Evolutionary conservation across 2,329 filamentous ascomycete species (phyloP), one percentile per base, ranked within the genome.

Genomic region (Arthrobotrys iridis): DNA sequence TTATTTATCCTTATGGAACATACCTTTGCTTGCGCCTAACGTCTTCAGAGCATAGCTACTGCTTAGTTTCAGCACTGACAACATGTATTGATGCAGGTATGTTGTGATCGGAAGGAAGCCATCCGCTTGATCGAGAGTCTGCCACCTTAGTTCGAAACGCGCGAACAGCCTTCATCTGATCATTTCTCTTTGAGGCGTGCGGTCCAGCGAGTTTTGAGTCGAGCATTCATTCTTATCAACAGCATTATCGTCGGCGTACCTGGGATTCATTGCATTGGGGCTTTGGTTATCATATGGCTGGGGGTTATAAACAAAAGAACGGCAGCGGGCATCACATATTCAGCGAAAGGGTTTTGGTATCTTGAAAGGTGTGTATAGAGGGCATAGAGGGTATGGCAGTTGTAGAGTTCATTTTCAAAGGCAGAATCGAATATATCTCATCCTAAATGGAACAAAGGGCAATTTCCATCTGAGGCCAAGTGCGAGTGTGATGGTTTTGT

Each of bases 81-180:
- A 35, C 7, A 8, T 45, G n/a, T 40, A n/a, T 55, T n/a, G 55
- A 28, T 70, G 15, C 48, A 74, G 70, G 46, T 74, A 74, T 46
- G 70, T 74, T 46, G 70, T 67, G 28, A 74, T 74, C 48, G 70
- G 70, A 26, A 74, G 28, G 46, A 74, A 74, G 30, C 70, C 70
- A 58, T 41, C 40, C 24, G 58, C 58, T 20, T 72, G 37, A 48
- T 58, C 24, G n/a, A 40, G 18, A n/a, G 43, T 48, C 35, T 30
- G 40, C 15, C 24, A 62, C 8, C 26, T 46, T 59, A 43, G 50
- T 57, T 73, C 68, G 50, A 52, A 60, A 37, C 52, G 50, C 59
- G 41, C 60, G 30, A 65, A 48, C 26, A 66, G 37, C 43, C 28
- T 55, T 55, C 28, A 58, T 40, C 41, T 73, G 45, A 50, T 50